These are phyloP conservation scores for Penicillium fimorum DNA, from an alignment of 495 filamentous ascomycete genomes.

Conservation along the genomic window DNA sequence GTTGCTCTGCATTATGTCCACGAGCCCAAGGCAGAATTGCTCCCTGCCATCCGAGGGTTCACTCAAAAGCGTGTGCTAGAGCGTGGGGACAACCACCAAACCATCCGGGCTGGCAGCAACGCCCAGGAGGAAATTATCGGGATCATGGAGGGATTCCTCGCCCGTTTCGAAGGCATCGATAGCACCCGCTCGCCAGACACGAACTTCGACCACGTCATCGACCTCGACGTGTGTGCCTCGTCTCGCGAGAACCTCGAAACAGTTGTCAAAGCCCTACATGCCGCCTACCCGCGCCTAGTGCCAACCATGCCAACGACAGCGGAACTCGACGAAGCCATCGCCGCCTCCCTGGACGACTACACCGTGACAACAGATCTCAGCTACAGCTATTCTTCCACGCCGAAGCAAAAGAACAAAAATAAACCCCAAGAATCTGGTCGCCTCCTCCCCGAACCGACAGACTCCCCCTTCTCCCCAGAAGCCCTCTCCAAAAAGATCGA, in stretches of 20 bases:
- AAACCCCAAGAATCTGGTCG: constrained; percentile 20
- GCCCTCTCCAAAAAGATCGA: constrained; percentile 60
- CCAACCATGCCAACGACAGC: constrained; percentile 63
- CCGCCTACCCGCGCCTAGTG: constrained; percentile 72
- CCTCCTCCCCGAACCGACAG: constrained; percentile 14
- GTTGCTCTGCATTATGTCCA: constrained; percentile 96
- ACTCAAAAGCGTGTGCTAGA: constrained; percentile 75
- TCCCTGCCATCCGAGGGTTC: constrained; percentile 65
- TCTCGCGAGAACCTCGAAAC: constrained; percentile 87
- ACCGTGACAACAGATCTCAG: constrained; percentile 71
- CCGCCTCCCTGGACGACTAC: constrained; percentile 72
- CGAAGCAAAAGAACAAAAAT: constrained; percentile 41
- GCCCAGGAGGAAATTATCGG: constrained; percentile 65
- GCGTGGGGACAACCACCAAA: constrained; percentile 96
- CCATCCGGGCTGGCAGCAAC: constrained; percentile 77
- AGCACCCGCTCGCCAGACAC: constrained; percentile 63
- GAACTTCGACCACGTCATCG: constrained; percentile 76
- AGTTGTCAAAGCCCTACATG: constrained; percentile 65
- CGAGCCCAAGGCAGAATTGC: constrained; percentile 56
- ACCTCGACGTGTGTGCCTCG: constrained; percentile 71
- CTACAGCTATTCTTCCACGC: constrained; percentile 34
- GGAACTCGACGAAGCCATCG: constrained; percentile 80
- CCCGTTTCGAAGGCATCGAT: constrained; percentile 78
- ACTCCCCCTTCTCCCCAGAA: constrained; percentile 18
- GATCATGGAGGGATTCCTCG: constrained; percentile 95